Percentiles rank a stretch among this genome's conserved stretches.
These are phyloP conservation scores for Chaetoscypha palmicola DNA, from an alignment of 2,329 filamentous ascomycete species.

Conservation along the genomic window DNA sequence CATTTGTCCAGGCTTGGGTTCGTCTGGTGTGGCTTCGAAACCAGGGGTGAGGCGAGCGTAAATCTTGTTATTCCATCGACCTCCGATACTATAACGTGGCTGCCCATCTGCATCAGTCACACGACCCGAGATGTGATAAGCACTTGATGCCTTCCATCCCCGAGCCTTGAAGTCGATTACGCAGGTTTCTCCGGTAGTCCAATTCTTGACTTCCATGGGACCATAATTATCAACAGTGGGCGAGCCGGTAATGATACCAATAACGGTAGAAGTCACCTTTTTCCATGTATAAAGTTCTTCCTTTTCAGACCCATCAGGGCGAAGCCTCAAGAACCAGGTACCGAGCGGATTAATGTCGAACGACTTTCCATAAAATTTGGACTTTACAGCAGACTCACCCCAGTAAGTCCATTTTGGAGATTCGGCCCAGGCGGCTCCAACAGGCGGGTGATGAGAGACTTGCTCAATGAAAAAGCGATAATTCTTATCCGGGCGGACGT, in stretches of 20 bases:
- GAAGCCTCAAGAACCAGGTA: constrained; percentile 89
- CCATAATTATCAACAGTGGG: constrained; percentile 98
- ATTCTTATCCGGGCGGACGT: constrained; percentile 89
- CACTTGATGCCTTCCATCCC: constrained; percentile 90
- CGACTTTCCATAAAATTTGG: constrained; percentile 95
- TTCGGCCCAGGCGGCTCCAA: constrained; percentile 90
- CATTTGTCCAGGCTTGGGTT: constrained; percentile 37
- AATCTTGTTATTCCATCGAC: constrained; percentile 95
- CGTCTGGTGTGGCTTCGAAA: constrained; percentile 68
- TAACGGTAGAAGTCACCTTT: constrained; percentile 95
- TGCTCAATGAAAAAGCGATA: constrained; percentile 99
- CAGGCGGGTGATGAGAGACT: constrained; percentile 92
- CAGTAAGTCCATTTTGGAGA: constrained; percentile 94
- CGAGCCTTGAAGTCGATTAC: constrained; percentile 87
- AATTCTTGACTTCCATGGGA: constrained; percentile 94
- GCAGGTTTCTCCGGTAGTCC: constrained; percentile 89
- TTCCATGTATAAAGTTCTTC: constrained; percentile 97
- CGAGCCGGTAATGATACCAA: constrained; percentile 95
- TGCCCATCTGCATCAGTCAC: constrained; percentile 73
- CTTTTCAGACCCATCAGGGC: constrained; percentile 65
- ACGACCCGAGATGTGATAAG: constrained; percentile 82
- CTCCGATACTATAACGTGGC: constrained; percentile 82
- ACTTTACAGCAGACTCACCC: constrained; percentile 90
- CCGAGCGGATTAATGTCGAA: constrained; percentile 96
- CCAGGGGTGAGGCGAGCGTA: constrained; percentile 91